Percentiles rank a stretch among this genome's conserved stretches.
These are phyloP conservation scores for Sclerospora graminicola DNA, from an alignment of 352 stramenopile genomes.

Conservation along the genomic window DNA sequence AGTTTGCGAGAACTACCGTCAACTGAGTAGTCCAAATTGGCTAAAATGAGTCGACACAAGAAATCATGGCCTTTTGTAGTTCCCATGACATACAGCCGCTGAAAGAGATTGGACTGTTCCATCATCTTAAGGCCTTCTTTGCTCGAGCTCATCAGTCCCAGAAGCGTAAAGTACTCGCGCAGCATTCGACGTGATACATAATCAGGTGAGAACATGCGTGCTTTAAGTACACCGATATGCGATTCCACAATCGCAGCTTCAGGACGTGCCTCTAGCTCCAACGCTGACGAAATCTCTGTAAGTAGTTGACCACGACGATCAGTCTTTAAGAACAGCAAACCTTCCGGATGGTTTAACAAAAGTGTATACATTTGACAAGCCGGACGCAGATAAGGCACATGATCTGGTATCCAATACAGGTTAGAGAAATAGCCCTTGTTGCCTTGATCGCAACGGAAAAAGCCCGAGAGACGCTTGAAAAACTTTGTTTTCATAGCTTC, in stretches of 20 bases:
- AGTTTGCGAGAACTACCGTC: conserved; percentile 80
- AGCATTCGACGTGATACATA: conserved; percentile 80
- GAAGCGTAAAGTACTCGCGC: conserved; percentile 84
- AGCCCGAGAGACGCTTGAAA: conserved; percentile 84
- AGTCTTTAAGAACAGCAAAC: conserved; percentile 81
- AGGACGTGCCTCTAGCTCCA: conserved; percentile 75
- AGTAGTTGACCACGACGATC: conserved; percentile 75
- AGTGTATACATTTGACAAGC: conserved; percentile 87
- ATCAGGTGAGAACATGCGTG: conserved; percentile 82
- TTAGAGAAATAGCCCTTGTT: conserved; percentile 88
- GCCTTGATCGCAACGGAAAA: conserved; percentile 83
- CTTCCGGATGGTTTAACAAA: conserved; percentile 79
- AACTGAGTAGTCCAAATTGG: conserved; percentile 83
- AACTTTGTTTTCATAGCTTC: conserved; percentile 91
- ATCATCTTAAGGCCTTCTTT: conserved; percentile 87
- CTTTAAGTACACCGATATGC: conserved; percentile 79
- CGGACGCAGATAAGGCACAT: conserved; percentile 77
- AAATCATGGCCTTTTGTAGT: conserved; percentile 84
- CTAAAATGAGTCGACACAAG: conserved; percentile 78
- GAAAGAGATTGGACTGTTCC: conserved; percentile 86
- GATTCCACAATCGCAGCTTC: conserved; percentile 84
- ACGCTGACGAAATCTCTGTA: conserved; percentile 74
- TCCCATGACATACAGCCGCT: conserved; percentile 78
- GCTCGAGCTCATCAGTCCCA: conserved; percentile 85
- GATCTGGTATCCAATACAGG: conserved; percentile 84